These are phyloP conservation scores for Calonectria ilicicola DNA, from an alignment of 2,329 filamentous ascomycete species.

Conservation along the genomic window DNA sequence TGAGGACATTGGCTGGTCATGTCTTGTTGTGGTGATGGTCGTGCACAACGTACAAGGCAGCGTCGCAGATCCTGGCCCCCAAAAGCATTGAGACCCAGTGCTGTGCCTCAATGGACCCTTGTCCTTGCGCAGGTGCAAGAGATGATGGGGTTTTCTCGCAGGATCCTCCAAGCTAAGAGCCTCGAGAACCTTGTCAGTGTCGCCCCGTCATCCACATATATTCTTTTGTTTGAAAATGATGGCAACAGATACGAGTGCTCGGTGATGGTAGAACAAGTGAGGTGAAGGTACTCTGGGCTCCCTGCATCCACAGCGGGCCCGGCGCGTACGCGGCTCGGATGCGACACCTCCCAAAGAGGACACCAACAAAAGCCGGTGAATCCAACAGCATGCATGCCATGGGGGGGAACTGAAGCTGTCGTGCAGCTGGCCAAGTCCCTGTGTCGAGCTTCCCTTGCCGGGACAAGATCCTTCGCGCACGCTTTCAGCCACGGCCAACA, in stretches of 20 bases:
- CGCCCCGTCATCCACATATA: not conserved
- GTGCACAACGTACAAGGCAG: not conserved
- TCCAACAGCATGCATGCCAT: slow-evolving; percentile 14
- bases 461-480: slow-evolving; percentile 12
- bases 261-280: not conserved
- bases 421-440: slow-evolving; percentile 1
- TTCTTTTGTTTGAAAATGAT: not conserved
- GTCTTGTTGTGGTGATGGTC: slow-evolving; percentile 14
- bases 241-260: not conserved
- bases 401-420: slow-evolving; percentile 6
- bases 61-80: slow-evolving; percentile 16
- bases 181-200: slow-evolving; percentile 14
- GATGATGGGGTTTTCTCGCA: slow-evolving; percentile 6
- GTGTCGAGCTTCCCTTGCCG: slow-evolving; percentile 7
- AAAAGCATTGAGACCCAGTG: slow-evolving; percentile 9
- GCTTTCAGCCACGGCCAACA: slow-evolving; percentile 20
- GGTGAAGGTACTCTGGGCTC: slow-evolving; percentile 1
- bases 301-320: slow-evolving; percentile 23
- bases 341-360: slow-evolving; percentile 26
- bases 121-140: slow-evolving; percentile 9
- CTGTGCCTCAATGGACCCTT: slow-evolving; percentile 15
- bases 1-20: slow-evolving; percentile 16
- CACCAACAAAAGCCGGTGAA: slow-evolving; percentile 15
- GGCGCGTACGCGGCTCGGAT: slow-evolving; percentile 34
- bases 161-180: slow-evolving; percentile 8